Percentiles rank a stretch among this genome's conserved stretches.
Conservation (phyloP, 768 basidiomycete genomes). For the Plicaturopsis crispa region DNA sequence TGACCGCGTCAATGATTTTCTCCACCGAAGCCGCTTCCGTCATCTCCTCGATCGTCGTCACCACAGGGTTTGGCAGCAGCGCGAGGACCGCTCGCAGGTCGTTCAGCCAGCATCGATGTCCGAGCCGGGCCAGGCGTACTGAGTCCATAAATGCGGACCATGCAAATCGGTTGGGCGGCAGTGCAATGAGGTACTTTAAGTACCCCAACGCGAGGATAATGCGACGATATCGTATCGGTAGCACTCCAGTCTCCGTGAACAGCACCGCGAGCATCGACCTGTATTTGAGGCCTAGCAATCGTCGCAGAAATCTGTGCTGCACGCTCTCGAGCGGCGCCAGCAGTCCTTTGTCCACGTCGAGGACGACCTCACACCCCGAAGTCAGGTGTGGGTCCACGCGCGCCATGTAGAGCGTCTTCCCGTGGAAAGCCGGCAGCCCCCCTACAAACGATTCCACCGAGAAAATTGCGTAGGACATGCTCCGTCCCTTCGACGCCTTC, state of each 20-base stretch:
- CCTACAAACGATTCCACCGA: slow-evolving; percentile 11
- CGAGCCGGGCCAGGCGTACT: slow-evolving; percentile 1
- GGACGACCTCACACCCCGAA: slow-evolving; percentile 13
- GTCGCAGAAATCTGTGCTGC: slow-evolving; percentile 14
- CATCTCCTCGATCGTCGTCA: not conserved
- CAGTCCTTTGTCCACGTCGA: slow-evolving; percentile 7
- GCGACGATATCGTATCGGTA: slow-evolving; percentile 14
- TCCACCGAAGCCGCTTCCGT: slow-evolving; percentile 1
- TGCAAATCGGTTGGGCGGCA: slow-evolving; percentile 2
- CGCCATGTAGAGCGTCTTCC: slow-evolving; percentile 13
- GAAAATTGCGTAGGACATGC: slow-evolving; percentile 10
- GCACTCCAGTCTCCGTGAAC: slow-evolving; percentile 17
- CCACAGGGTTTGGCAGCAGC: slow-evolving; percentile 2
- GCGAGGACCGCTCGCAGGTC: not conserved
- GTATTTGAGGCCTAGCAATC: slow-evolving; percentile 13
- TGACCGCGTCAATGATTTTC: slow-evolving; percentile 1
- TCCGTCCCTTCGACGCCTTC: slow-evolving; percentile 11
- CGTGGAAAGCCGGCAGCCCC: slow-evolving; percentile 9
- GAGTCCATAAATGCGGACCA: slow-evolving; percentile 3
- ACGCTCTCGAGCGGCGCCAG: slow-evolving; percentile 9
- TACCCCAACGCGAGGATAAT: slow-evolving; percentile 12
- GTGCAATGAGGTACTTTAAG: slow-evolving; percentile 10
- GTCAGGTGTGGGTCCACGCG: slow-evolving; percentile 16
- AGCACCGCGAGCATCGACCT: slow-evolving; percentile 11
- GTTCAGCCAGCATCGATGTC: slow-evolving; percentile 1